phyloP scores from a whole-genome alignment of 345 rosid genomes.

The Corymbia maculata region DNA sequence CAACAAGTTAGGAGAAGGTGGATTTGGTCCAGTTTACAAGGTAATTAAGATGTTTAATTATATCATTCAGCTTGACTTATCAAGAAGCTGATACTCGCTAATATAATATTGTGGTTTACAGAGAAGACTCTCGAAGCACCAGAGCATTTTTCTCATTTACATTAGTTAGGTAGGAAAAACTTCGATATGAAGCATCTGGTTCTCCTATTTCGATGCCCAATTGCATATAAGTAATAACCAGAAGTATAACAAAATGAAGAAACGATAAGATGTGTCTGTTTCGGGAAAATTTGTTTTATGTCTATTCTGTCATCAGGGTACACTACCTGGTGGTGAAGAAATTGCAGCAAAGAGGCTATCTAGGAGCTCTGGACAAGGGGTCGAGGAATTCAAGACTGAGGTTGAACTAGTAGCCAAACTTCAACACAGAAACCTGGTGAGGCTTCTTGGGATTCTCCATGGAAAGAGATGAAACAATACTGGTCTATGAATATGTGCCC shows the following conservation, averaged over 20 bases:
- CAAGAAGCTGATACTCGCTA: neutral
- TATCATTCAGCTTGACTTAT: neutral
- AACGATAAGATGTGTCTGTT: neutral
- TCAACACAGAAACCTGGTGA: constrained; percentile 47
- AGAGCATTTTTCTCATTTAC: neutral
- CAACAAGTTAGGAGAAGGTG: constrained; percentile 12
- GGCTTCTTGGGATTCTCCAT: constrained; percentile 40
- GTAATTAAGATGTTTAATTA: neutral
- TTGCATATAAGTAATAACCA: neutral
- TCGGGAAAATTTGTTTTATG: neutral
- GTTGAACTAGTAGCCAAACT: constrained; percentile 29
- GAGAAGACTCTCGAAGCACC: neutral
- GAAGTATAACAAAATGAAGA: neutral
- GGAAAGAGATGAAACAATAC: constrained; percentile 36
- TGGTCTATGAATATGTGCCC: constrained; percentile 41
- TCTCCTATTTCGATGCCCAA: constrained; percentile 31
- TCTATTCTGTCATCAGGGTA: constrained; percentile 4
- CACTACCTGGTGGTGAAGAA: constrained; percentile 5
- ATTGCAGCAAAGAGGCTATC: constrained; percentile 46
- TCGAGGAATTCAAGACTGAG: constrained; percentile 44
- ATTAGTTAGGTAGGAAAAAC: constrained; percentile 1
- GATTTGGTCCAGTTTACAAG: neutral
- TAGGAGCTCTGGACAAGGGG: constrained; percentile 34
- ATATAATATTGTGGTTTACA: neutral
- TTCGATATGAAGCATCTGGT: constrained; percentile 15